These are phyloP conservation scores for Hemileccinum impolitum DNA, from an alignment of 768 basidiomycete genomes.

Conservation along the genomic window DNA sequence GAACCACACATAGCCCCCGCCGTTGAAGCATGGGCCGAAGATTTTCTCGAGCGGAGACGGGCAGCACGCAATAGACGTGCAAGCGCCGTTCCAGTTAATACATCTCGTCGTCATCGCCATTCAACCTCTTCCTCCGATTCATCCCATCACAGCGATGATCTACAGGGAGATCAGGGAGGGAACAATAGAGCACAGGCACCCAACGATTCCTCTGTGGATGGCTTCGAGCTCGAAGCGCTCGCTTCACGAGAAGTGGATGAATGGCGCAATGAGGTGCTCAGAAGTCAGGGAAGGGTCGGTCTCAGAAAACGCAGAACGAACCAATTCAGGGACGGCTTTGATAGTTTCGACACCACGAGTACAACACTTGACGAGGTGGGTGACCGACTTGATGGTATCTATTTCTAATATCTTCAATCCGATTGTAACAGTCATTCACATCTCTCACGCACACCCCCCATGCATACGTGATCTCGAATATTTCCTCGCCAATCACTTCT, in stretches of 20 bases:
- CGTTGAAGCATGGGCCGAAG: slow-evolving; percentile 45
- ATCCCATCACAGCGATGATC: slow-evolving; percentile 7
- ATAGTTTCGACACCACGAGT: slow-evolving; percentile 19
- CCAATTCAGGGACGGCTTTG: slow-evolving; percentile 6
- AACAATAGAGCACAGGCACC: slow-evolving; percentile 9
- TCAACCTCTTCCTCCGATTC: slow-evolving; percentile 9
- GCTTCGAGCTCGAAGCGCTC: slow-evolving; percentile 52
- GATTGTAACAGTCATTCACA: slow-evolving; percentile 38
- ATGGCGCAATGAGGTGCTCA: slow-evolving; percentile 47
- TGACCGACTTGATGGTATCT: background rate
- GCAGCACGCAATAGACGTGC: slow-evolving; percentile 27
- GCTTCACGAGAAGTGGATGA: slow-evolving; percentile 48
- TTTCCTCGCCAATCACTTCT: slow-evolving; percentile 27
- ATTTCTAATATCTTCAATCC: background rate
- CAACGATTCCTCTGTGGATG: slow-evolving; percentile 18
- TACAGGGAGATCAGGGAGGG: background rate
- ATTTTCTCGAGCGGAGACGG: slow-evolving; percentile 30
- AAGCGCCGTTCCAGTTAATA: slow-evolving; percentile 17
- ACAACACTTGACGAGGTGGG: slow-evolving; percentile 49
- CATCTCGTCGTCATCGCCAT: slow-evolving; percentile 16
- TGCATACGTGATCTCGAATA: slow-evolving; percentile 43
- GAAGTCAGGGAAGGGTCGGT: slow-evolving; percentile 21
- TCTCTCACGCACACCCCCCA: slow-evolving; percentile 45
- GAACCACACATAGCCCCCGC: slow-evolving; percentile 66
- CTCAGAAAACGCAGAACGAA: slow-evolving; percentile 8